These are phyloP conservation scores for Ceratobasidium sp. DNA, from an alignment of 1,284 basidiomycete species.

Conservation along the genomic window DNA sequence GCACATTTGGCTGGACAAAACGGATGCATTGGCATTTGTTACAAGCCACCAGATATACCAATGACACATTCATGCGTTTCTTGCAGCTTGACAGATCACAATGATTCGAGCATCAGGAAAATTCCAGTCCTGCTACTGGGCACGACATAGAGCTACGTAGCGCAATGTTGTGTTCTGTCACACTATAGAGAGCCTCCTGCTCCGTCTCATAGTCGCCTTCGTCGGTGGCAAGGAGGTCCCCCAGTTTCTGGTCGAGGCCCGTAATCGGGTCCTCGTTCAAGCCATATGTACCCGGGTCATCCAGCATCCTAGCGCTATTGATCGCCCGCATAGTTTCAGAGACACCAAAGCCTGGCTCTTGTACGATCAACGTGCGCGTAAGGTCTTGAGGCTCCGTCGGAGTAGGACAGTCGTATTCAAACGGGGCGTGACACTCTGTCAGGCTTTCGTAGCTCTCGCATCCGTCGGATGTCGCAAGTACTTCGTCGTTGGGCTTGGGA, in stretches of 20 bases:
- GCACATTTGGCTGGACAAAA: too few relatives aligned
- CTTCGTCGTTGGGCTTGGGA: neutral
- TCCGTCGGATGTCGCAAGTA: neutral
- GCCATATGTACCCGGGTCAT: neutral
- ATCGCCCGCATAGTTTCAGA: slow-evolving; percentile 24
- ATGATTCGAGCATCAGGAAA: too few relatives aligned
- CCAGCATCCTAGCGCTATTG: slow-evolving; percentile 11
- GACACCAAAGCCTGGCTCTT: slow-evolving; percentile 7
- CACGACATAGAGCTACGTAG: too few relatives aligned
- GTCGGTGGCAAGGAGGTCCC: neutral
- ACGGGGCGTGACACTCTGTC: neutral
- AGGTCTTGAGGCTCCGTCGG: neutral
- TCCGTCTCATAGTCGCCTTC: neutral
- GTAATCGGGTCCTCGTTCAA: too few relatives aligned
- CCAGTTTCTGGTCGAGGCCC: neutral
- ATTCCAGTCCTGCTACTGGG: too few relatives aligned
- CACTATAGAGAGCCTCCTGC: too few relatives aligned
- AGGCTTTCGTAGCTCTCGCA: neutral
- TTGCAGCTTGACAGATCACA: too few relatives aligned
- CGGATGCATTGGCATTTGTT: too few relatives aligned
- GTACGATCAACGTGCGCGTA: neutral
- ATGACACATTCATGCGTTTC: too few relatives aligned
- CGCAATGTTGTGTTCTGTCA: too few relatives aligned
- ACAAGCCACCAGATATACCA: too few relatives aligned
- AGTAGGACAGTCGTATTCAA: neutral